phyloP scores from a whole-genome alignment of 2,329 filamentous ascomycete species.

The Coniochaeta ligniaria region DNA sequence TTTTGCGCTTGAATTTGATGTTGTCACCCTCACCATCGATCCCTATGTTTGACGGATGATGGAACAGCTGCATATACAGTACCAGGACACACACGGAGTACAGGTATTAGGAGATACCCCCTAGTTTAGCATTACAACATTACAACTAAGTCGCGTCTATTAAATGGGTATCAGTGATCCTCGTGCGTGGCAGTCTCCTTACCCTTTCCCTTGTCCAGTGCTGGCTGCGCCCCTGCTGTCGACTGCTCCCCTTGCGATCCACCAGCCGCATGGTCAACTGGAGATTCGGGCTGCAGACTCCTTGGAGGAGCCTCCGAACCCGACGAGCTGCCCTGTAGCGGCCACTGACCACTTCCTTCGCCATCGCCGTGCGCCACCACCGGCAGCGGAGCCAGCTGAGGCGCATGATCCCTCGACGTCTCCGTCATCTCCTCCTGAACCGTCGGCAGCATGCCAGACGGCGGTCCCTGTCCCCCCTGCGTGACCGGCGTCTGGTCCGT shows the following conservation, averaged over 20 bases:
- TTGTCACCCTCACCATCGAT: neutral
- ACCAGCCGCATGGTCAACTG: too few species aligned
- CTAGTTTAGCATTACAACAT: neutral
- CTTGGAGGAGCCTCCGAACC: neutral
- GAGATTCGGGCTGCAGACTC: neutral
- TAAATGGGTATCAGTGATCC: neutral
- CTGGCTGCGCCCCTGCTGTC: neutral
- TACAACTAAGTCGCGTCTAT: neutral
- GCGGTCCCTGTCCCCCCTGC: neutral
- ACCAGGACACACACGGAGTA: neutral
- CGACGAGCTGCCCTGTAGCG: neutral
- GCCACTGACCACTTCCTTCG: neutral
- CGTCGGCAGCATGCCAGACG: neutral
- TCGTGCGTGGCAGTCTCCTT: neutral
- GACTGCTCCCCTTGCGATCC: too few species aligned
- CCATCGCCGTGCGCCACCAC: neutral
- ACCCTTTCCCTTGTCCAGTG: neutral
- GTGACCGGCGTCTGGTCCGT: neutral
- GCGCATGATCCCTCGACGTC: neutral
- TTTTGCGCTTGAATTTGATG: neutral
- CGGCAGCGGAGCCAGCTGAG: neutral
- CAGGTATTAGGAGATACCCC: neutral
- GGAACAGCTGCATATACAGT: neutral
- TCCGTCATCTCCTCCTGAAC: neutral
- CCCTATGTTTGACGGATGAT: neutral